Evolutionary conservation across 495 filamentous ascomycete species (phyloP).

Genomic region (Aspergillus incahuasiensis): DNA sequence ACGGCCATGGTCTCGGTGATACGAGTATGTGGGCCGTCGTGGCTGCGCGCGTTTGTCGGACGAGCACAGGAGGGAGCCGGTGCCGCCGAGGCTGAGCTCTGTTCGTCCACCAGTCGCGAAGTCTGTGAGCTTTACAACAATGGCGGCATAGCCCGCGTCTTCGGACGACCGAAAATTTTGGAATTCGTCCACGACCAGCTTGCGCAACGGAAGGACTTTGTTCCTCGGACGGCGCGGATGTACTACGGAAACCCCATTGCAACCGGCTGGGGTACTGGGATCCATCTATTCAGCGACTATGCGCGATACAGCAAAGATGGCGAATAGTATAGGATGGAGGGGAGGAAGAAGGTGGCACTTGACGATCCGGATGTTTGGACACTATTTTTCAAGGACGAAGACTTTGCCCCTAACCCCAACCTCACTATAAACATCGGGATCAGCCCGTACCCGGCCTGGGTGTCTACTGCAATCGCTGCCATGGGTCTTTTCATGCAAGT

Average conservation of each 20-base stretch:
- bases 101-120: conserved; percentile 3
- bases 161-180: neutral
- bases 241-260: no score
- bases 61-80: conserved; percentile 5
- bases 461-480: neutral
- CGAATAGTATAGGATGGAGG: no score
- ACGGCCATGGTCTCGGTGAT: conserved; percentile 2
- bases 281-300: no score
- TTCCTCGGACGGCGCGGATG: no score
- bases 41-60: conserved; percentile 4
- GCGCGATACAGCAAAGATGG: no score
- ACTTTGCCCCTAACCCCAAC: neutral
- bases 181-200: no score
- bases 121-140: conserved; percentile 8
- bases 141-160: conserved; percentile 1
- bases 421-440: neutral
- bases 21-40: neutral
- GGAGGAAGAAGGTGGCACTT: no score
- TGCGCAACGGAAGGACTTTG: no score
- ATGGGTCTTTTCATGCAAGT: no score
- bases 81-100: conserved; percentile 1
- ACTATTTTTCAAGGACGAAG: no score
- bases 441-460: neutral
- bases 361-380: no score
- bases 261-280: no score